A percentile compares a stretch with the other conserved stretches of the same genome.
Conservation (phyloP, 2,329 filamentous ascomycete species). For the Sporothrix protearum region DNA sequence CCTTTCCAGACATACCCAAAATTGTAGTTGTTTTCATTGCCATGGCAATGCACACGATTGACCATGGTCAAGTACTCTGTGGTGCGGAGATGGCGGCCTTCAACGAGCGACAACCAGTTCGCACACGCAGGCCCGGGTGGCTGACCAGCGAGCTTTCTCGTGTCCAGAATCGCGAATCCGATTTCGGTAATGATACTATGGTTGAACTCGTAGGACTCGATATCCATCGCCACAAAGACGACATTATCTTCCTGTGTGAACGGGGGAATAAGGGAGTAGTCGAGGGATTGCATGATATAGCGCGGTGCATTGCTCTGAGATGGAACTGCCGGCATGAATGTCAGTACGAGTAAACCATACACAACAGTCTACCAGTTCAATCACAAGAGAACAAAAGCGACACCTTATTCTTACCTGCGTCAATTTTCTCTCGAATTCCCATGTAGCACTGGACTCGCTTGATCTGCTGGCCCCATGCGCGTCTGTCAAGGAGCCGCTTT, state of each 20-base stretch:
- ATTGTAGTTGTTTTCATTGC: slow-evolving; percentile 69
- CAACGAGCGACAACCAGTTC: slow-evolving; percentile 66
- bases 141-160: slow-evolving; percentile 49
- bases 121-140: slow-evolving; percentile 59
- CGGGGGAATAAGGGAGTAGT: neutral
- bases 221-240: slow-evolving; percentile 74
- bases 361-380: neutral
- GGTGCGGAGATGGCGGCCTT: slow-evolving; percentile 72
- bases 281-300: neutral
- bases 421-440: slow-evolving; percentile 53
- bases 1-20: slow-evolving; percentile 56
- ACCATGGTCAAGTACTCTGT: slow-evolving; percentile 61
- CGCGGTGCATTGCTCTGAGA: neutral
- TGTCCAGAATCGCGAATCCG: slow-evolving; percentile 79
- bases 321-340: neutral
- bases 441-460: slow-evolving; percentile 67
- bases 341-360: neutral
- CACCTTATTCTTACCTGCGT: neutral
- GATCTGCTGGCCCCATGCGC: slow-evolving; percentile 9
- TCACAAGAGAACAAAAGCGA: neutral
- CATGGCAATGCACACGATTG: slow-evolving; percentile 66
- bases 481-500: neutral
- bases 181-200: slow-evolving; percentile 74
- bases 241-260: slow-evolving; percentile 48
- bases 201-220: slow-evolving; percentile 73